A percentile compares a stretch with the other conserved stretches of the same genome.
Evolutionary conservation across 164 flowering plant genomes (phyloP).

Genomic region (Tinospora cordifolia): DNA sequence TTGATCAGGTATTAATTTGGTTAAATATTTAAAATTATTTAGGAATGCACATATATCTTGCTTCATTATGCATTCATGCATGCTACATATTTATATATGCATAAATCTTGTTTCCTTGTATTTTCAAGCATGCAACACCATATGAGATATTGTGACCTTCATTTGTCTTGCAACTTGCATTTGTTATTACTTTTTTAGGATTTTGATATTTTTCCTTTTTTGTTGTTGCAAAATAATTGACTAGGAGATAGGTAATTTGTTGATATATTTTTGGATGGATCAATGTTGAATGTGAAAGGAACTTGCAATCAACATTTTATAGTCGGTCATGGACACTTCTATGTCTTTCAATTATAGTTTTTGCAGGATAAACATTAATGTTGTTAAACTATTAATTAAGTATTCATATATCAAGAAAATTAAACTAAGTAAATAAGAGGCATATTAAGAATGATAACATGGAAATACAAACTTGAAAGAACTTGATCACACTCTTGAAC

Average conservation of each 20-base stretch:
- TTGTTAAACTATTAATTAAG: no score
- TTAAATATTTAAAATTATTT: not conserved
- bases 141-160: not conserved
- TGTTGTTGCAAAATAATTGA: not conserved
- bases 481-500: no score
- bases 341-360: no score
- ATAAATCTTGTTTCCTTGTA: no score
- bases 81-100: no score
- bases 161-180: not conserved
- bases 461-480: no score
- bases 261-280: not conserved
- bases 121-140: not conserved
- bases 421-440: no score
- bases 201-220: not conserved
- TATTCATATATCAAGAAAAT: no score
- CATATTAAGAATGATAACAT: no score
- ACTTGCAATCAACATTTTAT: not conserved
- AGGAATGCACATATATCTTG: not conserved
- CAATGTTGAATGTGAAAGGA: not conserved
- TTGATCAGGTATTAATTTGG: slow-evolving; percentile 8
- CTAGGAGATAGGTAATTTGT: not conserved
- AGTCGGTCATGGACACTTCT: no score
- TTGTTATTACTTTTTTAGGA: not conserved
- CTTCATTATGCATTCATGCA: no score
- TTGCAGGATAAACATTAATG: no score